phyloP scores from a whole-genome alignment of 163 green algal species.

The Chloromonas sp. region DNA sequence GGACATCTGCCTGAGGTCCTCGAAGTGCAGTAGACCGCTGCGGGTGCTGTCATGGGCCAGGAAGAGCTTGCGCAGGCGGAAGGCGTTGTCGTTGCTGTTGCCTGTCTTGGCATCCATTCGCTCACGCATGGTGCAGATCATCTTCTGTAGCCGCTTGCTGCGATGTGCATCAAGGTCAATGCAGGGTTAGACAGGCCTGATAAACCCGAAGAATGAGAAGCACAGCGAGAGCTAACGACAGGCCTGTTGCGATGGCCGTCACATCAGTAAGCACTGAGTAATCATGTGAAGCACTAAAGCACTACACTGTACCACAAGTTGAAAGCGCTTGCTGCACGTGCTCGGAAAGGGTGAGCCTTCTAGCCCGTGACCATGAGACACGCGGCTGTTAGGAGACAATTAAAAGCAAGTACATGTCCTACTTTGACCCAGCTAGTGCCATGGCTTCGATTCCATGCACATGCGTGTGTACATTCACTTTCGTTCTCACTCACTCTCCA shows the following conservation, averaged over 20 bases:
- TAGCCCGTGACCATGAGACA: no score
- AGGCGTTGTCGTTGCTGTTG: slow-evolving; percentile 76
- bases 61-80: slow-evolving; percentile 74
- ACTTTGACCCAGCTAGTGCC: no score
- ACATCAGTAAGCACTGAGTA: no score
- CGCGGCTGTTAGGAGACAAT: no score
- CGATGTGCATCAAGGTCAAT: not conserved
- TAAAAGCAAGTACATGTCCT: no score
- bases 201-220: no score
- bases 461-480: not conserved
- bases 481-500: slow-evolving; percentile 46
- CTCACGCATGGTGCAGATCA: slow-evolving; percentile 68
- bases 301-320: no score
- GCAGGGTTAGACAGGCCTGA: not conserved
- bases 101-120: slow-evolving; percentile 67
- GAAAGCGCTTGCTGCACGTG: no score
- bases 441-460: not conserved
- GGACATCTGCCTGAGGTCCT: slow-evolving; percentile 51
- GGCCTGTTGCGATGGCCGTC: no score
- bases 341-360: no score
- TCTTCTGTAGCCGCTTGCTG: slow-evolving; percentile 56
- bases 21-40: slow-evolving; percentile 39
- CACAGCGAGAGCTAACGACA: no score
- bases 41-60: slow-evolving; percentile 70
- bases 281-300: no score